phyloP scores from a whole-genome alignment of 78 protist species.

The Dictyostelium firmibasis region DNA sequence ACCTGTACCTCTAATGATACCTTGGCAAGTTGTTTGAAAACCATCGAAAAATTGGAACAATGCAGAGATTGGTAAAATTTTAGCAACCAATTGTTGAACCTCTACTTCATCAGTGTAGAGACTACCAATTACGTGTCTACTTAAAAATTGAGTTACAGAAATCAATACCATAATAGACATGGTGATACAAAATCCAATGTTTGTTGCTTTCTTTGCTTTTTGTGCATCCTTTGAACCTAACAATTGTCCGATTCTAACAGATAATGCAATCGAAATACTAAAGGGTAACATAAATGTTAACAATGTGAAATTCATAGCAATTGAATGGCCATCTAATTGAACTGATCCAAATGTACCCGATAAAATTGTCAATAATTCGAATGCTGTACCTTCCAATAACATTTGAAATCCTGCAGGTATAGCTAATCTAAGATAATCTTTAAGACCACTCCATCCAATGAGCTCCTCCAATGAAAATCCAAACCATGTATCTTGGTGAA shows the following conservation, averaged over 20 bases:
- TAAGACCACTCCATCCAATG: background rate
- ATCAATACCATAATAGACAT: constrained; percentile 11
- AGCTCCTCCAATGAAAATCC: constrained; percentile 42
- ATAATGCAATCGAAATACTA: constrained; percentile 44
- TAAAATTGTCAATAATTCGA: constrained; percentile 42
- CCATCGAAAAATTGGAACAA: constrained; percentile 68
- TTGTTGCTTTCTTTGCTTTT: constrained; percentile 21
- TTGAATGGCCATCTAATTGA: constrained; percentile 39
- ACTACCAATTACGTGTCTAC: constrained; percentile 24
- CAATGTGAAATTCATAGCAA: constrained; percentile 68
- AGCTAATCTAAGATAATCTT: constrained; percentile 28
- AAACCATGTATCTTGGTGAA: constrained; percentile 50
- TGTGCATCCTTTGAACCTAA: constrained; percentile 28
- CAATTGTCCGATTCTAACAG: constrained; percentile 68
- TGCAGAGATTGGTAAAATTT: constrained; percentile 43
- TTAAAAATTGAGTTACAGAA: background rate
- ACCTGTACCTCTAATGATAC: constrained; percentile 72
- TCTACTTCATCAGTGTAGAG: constrained; percentile 21
- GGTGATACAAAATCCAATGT: constrained; percentile 2
- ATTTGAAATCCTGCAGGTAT: constrained; percentile 67
- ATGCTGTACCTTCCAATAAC: constrained; percentile 67
- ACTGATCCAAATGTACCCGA: constrained; percentile 49
- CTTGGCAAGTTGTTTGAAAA: constrained; percentile 61
- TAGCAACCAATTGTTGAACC: constrained; percentile 12
- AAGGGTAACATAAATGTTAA: constrained; percentile 72